These are phyloP conservation scores for Aspergillus sclerotialis DNA, from an alignment of 2,329 filamentous ascomycete genomes.

Conservation along the genomic window DNA sequence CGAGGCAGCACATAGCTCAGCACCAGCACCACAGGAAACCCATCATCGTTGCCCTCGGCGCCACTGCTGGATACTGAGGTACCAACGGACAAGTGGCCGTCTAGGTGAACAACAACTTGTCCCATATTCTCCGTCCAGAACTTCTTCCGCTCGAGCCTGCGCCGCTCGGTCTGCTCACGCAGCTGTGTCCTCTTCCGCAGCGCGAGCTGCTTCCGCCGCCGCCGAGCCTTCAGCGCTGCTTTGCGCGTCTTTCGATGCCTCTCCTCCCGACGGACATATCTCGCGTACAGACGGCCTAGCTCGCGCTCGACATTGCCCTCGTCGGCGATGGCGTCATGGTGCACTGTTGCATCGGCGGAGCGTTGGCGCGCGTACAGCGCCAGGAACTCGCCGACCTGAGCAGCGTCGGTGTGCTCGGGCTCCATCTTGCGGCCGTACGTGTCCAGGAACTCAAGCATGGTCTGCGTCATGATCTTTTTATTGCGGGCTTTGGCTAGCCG, in stretches of 20 bases:
- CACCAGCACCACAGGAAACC: slow-evolving; percentile 34
- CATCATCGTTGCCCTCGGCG: slow-evolving; percentile 5
- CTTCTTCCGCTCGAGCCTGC: slow-evolving; percentile 22
- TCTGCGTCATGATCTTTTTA: slow-evolving; percentile 14
- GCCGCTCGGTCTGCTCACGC: slow-evolving; percentile 18
- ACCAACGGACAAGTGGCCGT: slow-evolving; percentile 13
- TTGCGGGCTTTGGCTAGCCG: slow-evolving; percentile 25
- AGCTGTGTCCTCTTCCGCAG: slow-evolving; percentile 7
- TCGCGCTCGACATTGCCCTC: slow-evolving; percentile 20
- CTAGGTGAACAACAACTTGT: slow-evolving; percentile 29
- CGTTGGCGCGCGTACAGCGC: slow-evolving; percentile 26
- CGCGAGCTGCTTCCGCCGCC: background rate
- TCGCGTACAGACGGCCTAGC: slow-evolving; percentile 10
- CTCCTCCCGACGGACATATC: no score
- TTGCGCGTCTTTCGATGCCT: slow-evolving; percentile 19
- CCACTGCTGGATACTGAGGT: background rate
- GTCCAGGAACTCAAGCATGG: slow-evolving; percentile 25
- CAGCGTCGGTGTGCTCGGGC: slow-evolving; percentile 21
- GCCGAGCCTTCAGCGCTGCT: slow-evolving; percentile 8
- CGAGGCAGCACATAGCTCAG: slow-evolving; percentile 54
- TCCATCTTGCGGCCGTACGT: slow-evolving; percentile 25
- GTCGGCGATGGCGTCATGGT: slow-evolving; percentile 16
- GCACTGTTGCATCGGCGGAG: slow-evolving; percentile 14
- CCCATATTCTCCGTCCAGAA: slow-evolving; percentile 33
- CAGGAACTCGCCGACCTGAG: slow-evolving; percentile 28